phyloP scores from a whole-genome alignment of 1,284 basidiomycete genomes.

The Mycena citricolor region DNA sequence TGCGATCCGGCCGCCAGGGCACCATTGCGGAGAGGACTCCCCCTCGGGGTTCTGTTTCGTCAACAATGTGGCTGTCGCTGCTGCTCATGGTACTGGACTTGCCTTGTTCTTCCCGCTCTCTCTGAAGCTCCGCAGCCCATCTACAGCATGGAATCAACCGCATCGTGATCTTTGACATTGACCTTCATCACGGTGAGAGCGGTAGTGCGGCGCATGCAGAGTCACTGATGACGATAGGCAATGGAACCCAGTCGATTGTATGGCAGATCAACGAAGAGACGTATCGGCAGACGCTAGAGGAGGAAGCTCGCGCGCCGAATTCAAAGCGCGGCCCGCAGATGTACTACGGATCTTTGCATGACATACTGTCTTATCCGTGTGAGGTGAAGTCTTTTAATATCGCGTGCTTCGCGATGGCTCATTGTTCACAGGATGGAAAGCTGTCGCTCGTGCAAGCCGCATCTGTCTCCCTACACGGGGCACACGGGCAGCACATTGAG shows the following conservation, averaged over 20 bases:
- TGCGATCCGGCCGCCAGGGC: constrained; percentile 84
- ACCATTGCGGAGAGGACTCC: constrained; percentile 86
- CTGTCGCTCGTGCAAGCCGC: constrained; percentile 79
- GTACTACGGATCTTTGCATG: constrained; percentile 89
- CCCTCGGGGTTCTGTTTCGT: constrained; percentile 94
- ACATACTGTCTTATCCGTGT: constrained; percentile 90
- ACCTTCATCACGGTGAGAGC: constrained; percentile 82
- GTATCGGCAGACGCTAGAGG: constrained; percentile 64
- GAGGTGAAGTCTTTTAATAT: constrained; percentile 53
- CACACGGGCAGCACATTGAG: constrained; percentile 89
- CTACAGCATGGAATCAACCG: constrained; percentile 77
- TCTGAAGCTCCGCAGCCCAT: constrained; percentile 55
- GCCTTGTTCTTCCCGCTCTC: neutral
- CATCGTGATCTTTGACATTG: constrained; percentile 89
- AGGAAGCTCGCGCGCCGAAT: constrained; percentile 37
- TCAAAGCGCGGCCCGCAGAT: constrained; percentile 60
- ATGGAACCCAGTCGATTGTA: constrained; percentile 89
- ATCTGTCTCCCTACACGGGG: constrained; percentile 75
- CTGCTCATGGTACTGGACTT: constrained; percentile 73
- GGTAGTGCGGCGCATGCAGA: neutral
- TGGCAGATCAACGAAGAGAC: constrained; percentile 94
- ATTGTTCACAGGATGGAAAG: constrained; percentile 69
- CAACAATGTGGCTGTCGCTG: constrained; percentile 90
- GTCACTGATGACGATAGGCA: constrained; percentile 50
- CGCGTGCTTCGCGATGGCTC: neutral